Base-by-base conservation (phyloP, 805 yeast genomes). In the Ogataea populi-albae region DNA sequence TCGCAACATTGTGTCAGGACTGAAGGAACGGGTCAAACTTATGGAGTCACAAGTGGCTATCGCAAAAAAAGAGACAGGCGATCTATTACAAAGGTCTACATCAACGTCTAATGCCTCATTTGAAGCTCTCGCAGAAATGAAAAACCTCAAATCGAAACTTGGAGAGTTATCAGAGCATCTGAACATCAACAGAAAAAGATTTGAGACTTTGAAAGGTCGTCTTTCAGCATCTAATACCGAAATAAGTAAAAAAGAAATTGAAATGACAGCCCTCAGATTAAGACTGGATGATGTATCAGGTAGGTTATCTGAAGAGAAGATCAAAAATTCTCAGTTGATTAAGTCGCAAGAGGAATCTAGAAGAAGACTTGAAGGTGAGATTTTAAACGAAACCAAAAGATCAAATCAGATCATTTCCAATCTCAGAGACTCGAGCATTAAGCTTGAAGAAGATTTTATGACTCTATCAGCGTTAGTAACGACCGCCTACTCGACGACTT, bases 231-330 rank as follows among this genome's bases (percentile, higher is more conserved):
- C 42, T 0, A 30, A 24, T 8, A 38, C 32, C 17, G 38, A 46
- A 9, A 9, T 34, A 2, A 43, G 28, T 6, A 46, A 41, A 32
- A 41, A 41, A 17, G 37, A 35, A 12, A 39, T 42, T 8, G 46
- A 66, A 15, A 59, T 68, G 12, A 54, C 53, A 12, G 49, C 54
- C 18, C 44, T 68, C 22, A 62, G 58, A 38, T 40, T 56, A 23
- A 66, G 61, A 33, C 42, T 68, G 5, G 68, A 70, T 49, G 69
- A 69, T 37, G 55, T 65, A 17, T 62, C 73, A 7, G 74, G 75
- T 1, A 59, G 67, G 30, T 53, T 72, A 26, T 67, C 71, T 6
- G 77, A 71, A 36, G 75, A 71, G 43, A 71, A 67, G 35, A 54
- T 69, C 9, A 65, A 59, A 35, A 64, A 57, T 3, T 21, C 36